Conservation (phyloP, 345 rosid genomes). For the Hibiscus mutabilis region DNA sequence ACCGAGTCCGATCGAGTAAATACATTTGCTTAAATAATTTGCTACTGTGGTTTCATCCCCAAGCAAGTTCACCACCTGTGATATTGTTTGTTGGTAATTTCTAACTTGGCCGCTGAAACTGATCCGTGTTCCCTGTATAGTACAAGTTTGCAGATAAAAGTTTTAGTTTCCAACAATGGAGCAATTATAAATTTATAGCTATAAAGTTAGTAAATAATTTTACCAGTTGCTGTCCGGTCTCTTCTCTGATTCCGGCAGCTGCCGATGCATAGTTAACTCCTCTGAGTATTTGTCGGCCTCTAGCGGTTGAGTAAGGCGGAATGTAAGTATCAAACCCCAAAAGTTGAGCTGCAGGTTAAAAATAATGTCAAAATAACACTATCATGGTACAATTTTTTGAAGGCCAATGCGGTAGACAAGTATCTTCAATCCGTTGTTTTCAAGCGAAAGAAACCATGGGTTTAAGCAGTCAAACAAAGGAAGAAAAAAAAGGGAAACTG, state of each 20-base stretch:
- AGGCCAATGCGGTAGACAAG: too few species aligned
- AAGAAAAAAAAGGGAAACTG: background rate
- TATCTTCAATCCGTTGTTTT: background rate
- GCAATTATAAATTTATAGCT: background rate
- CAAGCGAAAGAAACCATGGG: background rate
- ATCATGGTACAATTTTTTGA: too few species aligned
- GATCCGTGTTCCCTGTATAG: slow-evolving; percentile 5
- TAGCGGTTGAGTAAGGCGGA: slow-evolving; percentile 16
- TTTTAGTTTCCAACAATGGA: background rate
- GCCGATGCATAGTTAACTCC: slow-evolving; percentile 44
- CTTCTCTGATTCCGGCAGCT: slow-evolving; percentile 34
- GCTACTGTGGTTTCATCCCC: slow-evolving; percentile 51
- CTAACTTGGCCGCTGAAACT: slow-evolving; percentile 4
- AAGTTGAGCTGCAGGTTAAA: slow-evolving; percentile 9
- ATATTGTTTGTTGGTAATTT: background rate
- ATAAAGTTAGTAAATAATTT: background rate
- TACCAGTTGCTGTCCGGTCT: slow-evolving; percentile 27
- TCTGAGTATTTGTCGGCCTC: slow-evolving; percentile 17
- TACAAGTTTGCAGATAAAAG: background rate
- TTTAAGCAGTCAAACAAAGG: background rate
- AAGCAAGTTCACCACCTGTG: slow-evolving; percentile 29
- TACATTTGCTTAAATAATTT: slow-evolving; percentile 52
- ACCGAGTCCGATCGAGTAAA: slow-evolving; percentile 68
- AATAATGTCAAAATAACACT: background rate
- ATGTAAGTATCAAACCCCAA: slow-evolving; percentile 12